Percentiles rank a stretch among this genome's conserved stretches.
These are phyloP conservation scores for Cadophora luteo-olivacea DNA, from an alignment of 2,329 filamentous ascomycete species.

Conservation along the genomic window DNA sequence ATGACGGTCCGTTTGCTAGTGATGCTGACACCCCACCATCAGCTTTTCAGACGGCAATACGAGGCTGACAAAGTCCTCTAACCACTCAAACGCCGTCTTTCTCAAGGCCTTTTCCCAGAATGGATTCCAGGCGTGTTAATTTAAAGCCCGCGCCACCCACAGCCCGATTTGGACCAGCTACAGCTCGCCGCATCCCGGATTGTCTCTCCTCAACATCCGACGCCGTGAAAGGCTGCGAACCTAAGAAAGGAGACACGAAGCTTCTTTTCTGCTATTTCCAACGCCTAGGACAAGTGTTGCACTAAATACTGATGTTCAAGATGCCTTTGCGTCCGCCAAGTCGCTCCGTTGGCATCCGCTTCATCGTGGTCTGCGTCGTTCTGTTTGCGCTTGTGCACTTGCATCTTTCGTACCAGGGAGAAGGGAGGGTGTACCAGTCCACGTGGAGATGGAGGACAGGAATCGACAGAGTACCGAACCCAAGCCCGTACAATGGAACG, in stretches of 20 bases:
- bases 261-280: not conserved
- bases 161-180: constrained; percentile 10
- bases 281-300: not conserved
- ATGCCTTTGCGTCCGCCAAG: constrained; percentile 9
- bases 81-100: constrained; percentile 4
- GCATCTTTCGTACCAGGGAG: constrained; percentile 9
- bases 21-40: constrained; percentile 10
- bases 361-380: not conserved
- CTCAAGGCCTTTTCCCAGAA: not conserved
- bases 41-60: not conserved
- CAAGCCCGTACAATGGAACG: not conserved
- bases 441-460: constrained; percentile 14
- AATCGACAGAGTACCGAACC: not conserved
- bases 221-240: constrained; percentile 1
- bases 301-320: not conserved
- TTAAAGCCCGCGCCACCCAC: constrained; percentile 11
- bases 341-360: constrained; percentile 16
- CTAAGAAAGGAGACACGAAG: constrained; percentile 10
- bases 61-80: constrained; percentile 8
- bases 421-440: constrained; percentile 7
- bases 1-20: not conserved
- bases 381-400: constrained; percentile 13
- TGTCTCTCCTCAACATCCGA: not conserved
- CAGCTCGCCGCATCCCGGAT: constrained; percentile 1
- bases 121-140: not conserved